phyloP scores from a whole-genome alignment of 805 yeast genomes.

The Starmerella apicola region DNA sequence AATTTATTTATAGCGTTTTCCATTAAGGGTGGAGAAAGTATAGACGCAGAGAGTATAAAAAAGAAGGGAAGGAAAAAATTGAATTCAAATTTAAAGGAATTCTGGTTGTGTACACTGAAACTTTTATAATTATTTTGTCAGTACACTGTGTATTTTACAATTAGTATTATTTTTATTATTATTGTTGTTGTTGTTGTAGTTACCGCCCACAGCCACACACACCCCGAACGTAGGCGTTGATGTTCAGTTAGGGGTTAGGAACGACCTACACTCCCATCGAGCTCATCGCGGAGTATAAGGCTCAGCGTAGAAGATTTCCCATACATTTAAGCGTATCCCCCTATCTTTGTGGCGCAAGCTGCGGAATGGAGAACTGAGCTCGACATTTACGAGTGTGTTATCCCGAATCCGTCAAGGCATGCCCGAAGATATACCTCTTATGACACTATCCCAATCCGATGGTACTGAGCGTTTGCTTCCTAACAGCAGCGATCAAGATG shows the following conservation, averaged over 20 bases:
- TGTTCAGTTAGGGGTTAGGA: not conserved
- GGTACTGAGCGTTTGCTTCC: not conserved
- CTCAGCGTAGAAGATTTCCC: constrained; percentile 1
- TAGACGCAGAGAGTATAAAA: too few relatives aligned
- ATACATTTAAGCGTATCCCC: constrained; percentile 8
- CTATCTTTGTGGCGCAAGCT: constrained; percentile 15
- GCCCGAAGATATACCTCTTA: constrained; percentile 16
- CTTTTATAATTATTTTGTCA: too few relatives aligned
- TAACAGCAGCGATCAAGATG: not conserved
- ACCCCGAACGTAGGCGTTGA: too few relatives aligned
- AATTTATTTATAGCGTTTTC: too few relatives aligned
- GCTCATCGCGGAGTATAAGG: not conserved
- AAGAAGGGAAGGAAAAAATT: too few relatives aligned
- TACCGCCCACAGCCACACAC: too few relatives aligned
- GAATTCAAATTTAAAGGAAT: too few relatives aligned
- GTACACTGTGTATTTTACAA: too few relatives aligned
- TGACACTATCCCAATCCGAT: constrained; percentile 3
- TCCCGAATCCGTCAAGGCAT: constrained; percentile 6
- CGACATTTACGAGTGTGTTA: constrained; percentile 1
- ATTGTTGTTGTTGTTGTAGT: too few relatives aligned
- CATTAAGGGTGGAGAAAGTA: too few relatives aligned
- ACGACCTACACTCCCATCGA: not conserved
- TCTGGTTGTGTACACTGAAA: too few relatives aligned
- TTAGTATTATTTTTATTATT: too few relatives aligned
- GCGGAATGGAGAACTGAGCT: constrained; percentile 13